Evolutionary conservation across 116 monocot species (phyloP), one percentile per base, ranked within the genome.

Genomic region (Posidonia oceanica): DNA sequence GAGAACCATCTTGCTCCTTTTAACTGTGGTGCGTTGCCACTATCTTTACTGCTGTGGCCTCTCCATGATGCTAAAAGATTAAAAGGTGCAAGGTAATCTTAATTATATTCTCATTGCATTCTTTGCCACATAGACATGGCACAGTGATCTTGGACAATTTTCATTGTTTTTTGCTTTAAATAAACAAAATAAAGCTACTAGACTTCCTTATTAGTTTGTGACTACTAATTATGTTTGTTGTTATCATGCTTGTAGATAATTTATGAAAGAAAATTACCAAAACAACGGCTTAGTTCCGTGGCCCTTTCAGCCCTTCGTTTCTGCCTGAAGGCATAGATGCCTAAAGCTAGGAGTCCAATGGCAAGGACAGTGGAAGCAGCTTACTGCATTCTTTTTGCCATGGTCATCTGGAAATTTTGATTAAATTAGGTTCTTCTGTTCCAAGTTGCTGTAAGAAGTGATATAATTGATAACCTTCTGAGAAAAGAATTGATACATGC

Each of bases 1-100:
- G 91, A 91, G 86, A 29, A 88, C 75, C 78, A 91, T 80, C 83
- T 85, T 80, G 88, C 88, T 81, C 91, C 88, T 74, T 91, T 91
- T 75, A 91, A 71, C 61, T 88, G 81, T 59, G 91, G 88, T 39
- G 90, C 94, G 4, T 64, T 66, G 36, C 87, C 89, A 38, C 64
- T 74, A 41, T 85, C 90, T 53, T 71, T 59, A 76, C 65, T 56
- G 16, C 75, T 75, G 68, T 67, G 72, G 13, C 74, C 14, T 38
- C 69, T 90, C 94, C 94, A 94, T 63, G 81, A 75, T 54, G 82
- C 94, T 94, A 80, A 44, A 73, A 59, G 20, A 4, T 59, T 18
- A 11, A 58, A 40, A 69, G 15, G 14, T 41, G 39, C 6, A 55
- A 48, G 11, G 20, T 20, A 14, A 29, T 29, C 29, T 29, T 29